Evolutionary conservation across 2,329 filamentous ascomycete genomes (phyloP).

Genomic region (Thielaviopsis ethacetica): DNA sequence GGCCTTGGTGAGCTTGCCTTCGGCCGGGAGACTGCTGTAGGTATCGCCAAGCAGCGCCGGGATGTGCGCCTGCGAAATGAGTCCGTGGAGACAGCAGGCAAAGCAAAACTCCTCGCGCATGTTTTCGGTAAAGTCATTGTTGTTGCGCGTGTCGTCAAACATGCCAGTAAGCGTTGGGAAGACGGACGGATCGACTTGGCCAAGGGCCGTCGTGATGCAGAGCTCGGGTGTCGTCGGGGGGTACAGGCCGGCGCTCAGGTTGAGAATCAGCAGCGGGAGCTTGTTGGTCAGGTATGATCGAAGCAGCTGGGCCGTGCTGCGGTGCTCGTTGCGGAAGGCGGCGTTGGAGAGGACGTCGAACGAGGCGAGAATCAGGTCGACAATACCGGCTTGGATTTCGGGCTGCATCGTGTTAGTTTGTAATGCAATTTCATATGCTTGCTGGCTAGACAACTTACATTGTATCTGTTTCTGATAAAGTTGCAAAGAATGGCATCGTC

Average conservation of each 20-base stretch:
- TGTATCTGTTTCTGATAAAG: slow-evolving; percentile 73
- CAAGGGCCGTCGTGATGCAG: slow-evolving; percentile 53
- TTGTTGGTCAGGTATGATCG: slow-evolving; percentile 73
- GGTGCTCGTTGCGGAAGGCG: slow-evolving; percentile 48
- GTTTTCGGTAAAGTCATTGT: slow-evolving; percentile 39
- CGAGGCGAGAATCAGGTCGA: slow-evolving; percentile 71
- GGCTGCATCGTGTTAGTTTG: slow-evolving; percentile 29
- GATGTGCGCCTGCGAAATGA: slow-evolving; percentile 66
- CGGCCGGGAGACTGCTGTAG: slow-evolving; percentile 58
- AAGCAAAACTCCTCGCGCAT: slow-evolving; percentile 66
- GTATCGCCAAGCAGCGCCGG: slow-evolving; percentile 71
- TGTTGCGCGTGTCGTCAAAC: slow-evolving; percentile 38
- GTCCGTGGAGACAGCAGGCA: slow-evolving; percentile 70
- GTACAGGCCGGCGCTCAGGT: slow-evolving; percentile 46
- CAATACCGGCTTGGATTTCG: slow-evolving; percentile 58
- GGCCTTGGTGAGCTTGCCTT: slow-evolving; percentile 62
- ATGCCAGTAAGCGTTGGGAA: slow-evolving; percentile 45
- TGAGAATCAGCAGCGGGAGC: slow-evolving; percentile 36
- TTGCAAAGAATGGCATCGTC: slow-evolving; percentile 66
- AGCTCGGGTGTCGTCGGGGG: slow-evolving; percentile 61
- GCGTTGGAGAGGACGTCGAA: slow-evolving; percentile 85
- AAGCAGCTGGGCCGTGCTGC: slow-evolving; percentile 50
- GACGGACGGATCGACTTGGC: slow-evolving; percentile 66
- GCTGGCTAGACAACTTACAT: slow-evolving; percentile 33
- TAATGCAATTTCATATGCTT: background rate